Conservation (phyloP, 495 filamentous ascomycete species). For the Chaetomidium leptoderma region DNA sequence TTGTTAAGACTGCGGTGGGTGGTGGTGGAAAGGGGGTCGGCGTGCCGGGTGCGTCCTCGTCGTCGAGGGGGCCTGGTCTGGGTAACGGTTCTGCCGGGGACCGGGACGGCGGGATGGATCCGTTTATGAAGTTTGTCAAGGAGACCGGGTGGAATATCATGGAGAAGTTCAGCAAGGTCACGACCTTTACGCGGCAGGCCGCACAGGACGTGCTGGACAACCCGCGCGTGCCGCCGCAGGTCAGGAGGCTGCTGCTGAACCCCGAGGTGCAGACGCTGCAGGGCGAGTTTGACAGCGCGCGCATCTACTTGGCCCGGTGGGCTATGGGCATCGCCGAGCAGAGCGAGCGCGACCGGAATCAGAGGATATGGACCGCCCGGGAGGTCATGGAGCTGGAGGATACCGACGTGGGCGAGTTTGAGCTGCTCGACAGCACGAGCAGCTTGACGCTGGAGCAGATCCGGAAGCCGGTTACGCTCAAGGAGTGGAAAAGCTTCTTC, state of each 20-base stretch:
- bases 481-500: constrained; percentile 88
- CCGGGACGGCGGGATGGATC: constrained; percentile 81
- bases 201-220: constrained; percentile 90
- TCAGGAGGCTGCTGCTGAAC: constrained; percentile 78
- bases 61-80: constrained; percentile 4
- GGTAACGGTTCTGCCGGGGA: constrained; percentile 31
- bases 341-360: constrained; percentile 76
- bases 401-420: constrained; percentile 90
- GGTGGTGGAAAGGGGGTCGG: constrained; percentile 23
- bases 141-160: constrained; percentile 94
- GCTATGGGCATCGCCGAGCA: constrained; percentile 98
- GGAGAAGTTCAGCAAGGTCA: constrained; percentile 93
- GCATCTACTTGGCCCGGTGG: constrained; percentile 91
- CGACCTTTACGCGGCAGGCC: constrained; percentile 86
- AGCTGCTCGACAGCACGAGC: constrained; percentile 80
- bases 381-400: constrained; percentile 93
- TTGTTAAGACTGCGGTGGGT: constrained; percentile 32
- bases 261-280: constrained; percentile 93
- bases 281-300: constrained; percentile 94
- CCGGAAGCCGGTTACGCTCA: constrained; percentile 68
- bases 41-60: constrained; percentile 24
- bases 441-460: constrained; percentile 65
- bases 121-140: constrained; percentile 89
- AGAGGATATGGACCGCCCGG: constrained; percentile 86
- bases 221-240: constrained; percentile 78